Conservation (phyloP, 2,329 filamentous ascomycete genomes). For the Ustilaginoidea virens region DNA sequence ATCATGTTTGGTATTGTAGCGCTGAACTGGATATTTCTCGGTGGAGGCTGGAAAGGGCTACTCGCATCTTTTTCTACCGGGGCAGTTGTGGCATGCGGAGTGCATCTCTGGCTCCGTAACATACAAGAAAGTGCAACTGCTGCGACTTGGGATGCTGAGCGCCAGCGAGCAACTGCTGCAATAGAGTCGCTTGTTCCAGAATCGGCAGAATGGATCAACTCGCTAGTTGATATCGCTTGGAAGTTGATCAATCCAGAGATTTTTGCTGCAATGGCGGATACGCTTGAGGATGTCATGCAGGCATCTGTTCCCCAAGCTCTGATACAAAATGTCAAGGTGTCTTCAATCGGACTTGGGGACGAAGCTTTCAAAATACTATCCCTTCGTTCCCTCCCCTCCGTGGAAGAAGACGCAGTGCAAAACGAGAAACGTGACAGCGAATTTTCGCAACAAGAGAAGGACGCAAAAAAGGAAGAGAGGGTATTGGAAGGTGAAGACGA, state of each 20-base stretch:
- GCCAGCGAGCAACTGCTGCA: not conserved
- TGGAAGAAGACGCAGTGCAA: not conserved
- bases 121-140: not conserved
- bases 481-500: not conserved
- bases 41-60: not conserved
- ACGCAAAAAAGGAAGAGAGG: not conserved
- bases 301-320: not conserved
- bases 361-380: not conserved
- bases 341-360: not conserved
- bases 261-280: not conserved
- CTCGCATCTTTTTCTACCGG: not conserved
- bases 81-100: not conserved
- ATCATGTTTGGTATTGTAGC: not conserved
- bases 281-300: not conserved
- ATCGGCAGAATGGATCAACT: not conserved
- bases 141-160: not conserved
- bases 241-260: not conserved
- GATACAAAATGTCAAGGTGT: not conserved
- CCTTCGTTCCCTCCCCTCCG: not conserved
- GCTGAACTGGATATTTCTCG: not conserved
- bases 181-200: not conserved
- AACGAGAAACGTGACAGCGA: not conserved
- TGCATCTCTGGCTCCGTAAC: not conserved
- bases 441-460: not conserved
- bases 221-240: not conserved